A percentile compares a stretch with the other conserved stretches of the same genome.
Conservation (phyloP, 805 yeast species). For the Saccharomycopsis vini region DNA sequence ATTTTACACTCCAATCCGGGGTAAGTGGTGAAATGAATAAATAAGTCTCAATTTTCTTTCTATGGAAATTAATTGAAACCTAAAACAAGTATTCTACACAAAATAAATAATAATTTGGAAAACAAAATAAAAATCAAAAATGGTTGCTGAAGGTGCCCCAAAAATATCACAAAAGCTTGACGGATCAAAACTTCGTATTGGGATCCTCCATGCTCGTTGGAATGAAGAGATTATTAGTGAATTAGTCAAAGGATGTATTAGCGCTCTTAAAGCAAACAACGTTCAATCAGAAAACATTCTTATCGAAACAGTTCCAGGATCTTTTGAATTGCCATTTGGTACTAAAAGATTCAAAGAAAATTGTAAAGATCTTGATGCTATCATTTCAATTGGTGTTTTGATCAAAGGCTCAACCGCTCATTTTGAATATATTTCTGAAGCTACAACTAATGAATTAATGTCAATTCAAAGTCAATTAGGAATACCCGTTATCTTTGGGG, state of each 20-base stretch:
- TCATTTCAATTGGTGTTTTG: conserved; percentile 88
- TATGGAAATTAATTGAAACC: background rate
- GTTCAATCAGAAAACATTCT: conserved; percentile 70
- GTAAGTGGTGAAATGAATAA: too few species aligned
- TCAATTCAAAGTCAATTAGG: conserved; percentile 56
- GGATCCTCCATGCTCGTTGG: conserved; percentile 96
- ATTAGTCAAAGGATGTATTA: conserved; percentile 68
- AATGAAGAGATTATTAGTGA: conserved; percentile 68
- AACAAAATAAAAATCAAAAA: conserved; percentile 2
- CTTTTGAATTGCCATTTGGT: conserved; percentile 88
- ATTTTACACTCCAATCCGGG: too few species aligned
- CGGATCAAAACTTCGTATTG: conserved; percentile 62
- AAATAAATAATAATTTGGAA: background rate
- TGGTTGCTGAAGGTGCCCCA: conserved; percentile 58
- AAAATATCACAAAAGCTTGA: conserved; percentile 58
- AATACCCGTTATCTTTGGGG: conserved; percentile 86
- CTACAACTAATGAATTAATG: conserved; percentile 83
- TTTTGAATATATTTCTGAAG: conserved; percentile 92
- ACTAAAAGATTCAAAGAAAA: conserved; percentile 42
- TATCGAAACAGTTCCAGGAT: conserved; percentile 87
- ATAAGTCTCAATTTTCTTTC: too few species aligned
- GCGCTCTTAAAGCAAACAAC: conserved; percentile 50
- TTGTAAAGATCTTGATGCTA: conserved; percentile 60
- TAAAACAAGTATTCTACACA: too few species aligned
- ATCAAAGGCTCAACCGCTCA: conserved; percentile 98